Conservation (phyloP, 768 basidiomycete genomes). For the Dioszegia aurantiaca region DNA sequence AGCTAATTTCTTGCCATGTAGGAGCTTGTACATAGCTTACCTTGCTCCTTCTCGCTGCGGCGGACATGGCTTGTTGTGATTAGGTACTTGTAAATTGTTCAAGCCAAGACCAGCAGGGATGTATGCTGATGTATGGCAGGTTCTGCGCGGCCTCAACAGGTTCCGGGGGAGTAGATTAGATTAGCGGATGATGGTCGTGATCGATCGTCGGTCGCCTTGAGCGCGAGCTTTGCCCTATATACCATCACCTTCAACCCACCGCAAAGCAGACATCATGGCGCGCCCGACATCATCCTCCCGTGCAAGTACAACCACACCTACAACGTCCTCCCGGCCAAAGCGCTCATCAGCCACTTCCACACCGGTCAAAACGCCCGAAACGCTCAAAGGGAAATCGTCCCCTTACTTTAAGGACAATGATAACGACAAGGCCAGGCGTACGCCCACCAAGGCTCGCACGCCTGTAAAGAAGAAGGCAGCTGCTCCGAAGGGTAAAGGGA, state of each 20-base stretch:
- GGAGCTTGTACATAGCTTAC: neutral
- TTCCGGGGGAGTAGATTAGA: neutral
- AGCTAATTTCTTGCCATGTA: neutral
- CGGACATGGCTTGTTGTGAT: constrained; percentile 10
- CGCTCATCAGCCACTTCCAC: constrained; percentile 1
- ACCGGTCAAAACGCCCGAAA: constrained; percentile 7
- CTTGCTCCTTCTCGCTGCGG: constrained; percentile 13
- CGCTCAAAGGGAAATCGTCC: constrained; percentile 27
- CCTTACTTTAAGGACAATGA: constrained; percentile 51
- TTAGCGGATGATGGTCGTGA: no score
- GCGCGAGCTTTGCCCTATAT: no score
- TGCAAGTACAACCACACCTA: neutral
- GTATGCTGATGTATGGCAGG: no score
- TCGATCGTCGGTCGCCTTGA: no score
- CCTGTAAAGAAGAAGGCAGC: neutral
- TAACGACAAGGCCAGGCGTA: constrained; percentile 49
- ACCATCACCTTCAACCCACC: neutral
- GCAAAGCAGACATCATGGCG: no score
- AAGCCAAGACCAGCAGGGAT: no score
- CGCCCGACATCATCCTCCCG: neutral
- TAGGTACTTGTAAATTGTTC: no score
- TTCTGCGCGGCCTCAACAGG: neutral
- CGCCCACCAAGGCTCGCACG: neutral
- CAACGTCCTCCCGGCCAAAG: neutral
- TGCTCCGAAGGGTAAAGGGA: constrained; percentile 1